Evolutionary conservation across 2,329 filamentous ascomycete genomes (phyloP).

Genomic region (Pyrenophora tritici-repentis): DNA sequence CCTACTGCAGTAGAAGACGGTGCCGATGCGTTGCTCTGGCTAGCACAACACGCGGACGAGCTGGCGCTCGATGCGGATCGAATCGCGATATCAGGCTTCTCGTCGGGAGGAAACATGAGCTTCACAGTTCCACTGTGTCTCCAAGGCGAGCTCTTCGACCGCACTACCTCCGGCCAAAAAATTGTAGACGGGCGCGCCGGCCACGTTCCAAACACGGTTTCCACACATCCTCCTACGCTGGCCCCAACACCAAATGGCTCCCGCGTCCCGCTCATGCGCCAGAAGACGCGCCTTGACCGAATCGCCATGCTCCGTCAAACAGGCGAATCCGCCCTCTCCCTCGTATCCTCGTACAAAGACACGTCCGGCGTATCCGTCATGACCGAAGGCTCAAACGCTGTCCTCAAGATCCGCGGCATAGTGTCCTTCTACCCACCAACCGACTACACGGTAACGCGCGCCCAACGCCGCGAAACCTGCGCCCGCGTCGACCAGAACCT

Average conservation of each 20-base stretch:
- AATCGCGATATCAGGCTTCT: constrained; percentile 66
- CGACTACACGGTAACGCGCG: constrained; percentile 65
- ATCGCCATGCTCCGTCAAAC: constrained; percentile 44
- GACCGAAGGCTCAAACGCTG: constrained; percentile 40
- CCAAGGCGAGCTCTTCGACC: constrained; percentile 52
- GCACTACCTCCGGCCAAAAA: constrained; percentile 32
- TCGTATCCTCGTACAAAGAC: constrained; percentile 47
- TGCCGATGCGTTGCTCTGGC: constrained; percentile 64
- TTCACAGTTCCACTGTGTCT: constrained; percentile 66
- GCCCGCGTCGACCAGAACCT: constrained; percentile 58
- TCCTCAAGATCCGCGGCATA: constrained; percentile 59
- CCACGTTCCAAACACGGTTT: constrained; percentile 30
- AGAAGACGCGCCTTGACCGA: constrained; percentile 39
- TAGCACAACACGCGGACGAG: constrained; percentile 61
- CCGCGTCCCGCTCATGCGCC: constrained; percentile 38
- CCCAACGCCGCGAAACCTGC: constrained; percentile 61
- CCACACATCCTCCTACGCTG: constrained; percentile 21
- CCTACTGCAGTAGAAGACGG: constrained; percentile 68
- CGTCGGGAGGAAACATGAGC: constrained; percentile 65
- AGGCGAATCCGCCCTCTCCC: constrained; percentile 41
- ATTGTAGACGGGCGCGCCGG: constrained; percentile 38
- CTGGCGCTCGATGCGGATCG: constrained; percentile 62
- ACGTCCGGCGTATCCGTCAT: constrained; percentile 38
- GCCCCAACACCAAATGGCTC: constrained; percentile 37
- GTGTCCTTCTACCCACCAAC: constrained; percentile 67